Evolutionary conservation across 139 green algal genomes (phyloP).

Genomic region (Chlorella sp.): DNA sequence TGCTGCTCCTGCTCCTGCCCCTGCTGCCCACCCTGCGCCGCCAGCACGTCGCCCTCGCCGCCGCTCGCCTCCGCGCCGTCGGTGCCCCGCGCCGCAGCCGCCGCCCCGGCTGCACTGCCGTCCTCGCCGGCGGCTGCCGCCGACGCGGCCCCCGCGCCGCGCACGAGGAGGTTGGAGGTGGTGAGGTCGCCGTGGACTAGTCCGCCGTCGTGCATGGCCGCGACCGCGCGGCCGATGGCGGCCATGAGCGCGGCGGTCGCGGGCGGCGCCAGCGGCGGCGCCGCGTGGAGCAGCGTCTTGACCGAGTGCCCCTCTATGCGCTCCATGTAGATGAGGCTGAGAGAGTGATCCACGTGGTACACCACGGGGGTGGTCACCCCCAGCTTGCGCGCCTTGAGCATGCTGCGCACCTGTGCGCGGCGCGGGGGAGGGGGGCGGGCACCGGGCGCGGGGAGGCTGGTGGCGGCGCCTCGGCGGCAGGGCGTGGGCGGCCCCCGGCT

Average conservation of each 20-base stretch:
- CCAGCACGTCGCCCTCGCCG: too few relatives aligned
- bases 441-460: conserved; percentile 79
- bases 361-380: conserved; percentile 70
- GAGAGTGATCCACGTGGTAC: conserved; percentile 65
- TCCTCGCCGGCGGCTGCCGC: too few relatives aligned
- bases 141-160: too few relatives aligned
- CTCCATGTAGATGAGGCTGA: conserved; percentile 71
- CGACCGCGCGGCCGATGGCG: conserved; percentile 69
- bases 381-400: conserved; percentile 71
- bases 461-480: too few relatives aligned
- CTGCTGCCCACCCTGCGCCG: too few relatives aligned
- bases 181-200: conserved; percentile 93
- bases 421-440: conserved; percentile 66
- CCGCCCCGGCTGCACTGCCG: too few relatives aligned
- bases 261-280: not conserved
- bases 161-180: conserved; percentile 86
- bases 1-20: too few relatives aligned
- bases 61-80: too few relatives aligned
- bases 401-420: conserved; percentile 63
- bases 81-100: too few relatives aligned
- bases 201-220: conserved; percentile 85
- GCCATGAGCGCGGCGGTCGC: conserved; percentile 45
- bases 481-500: too few relatives aligned
- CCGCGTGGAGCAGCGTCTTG: conserved; percentile 56
- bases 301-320: conserved; percentile 59